phyloP scores from a whole-genome alignment of 768 basidiomycete species.

The Xerocomellus amylosporus region DNA sequence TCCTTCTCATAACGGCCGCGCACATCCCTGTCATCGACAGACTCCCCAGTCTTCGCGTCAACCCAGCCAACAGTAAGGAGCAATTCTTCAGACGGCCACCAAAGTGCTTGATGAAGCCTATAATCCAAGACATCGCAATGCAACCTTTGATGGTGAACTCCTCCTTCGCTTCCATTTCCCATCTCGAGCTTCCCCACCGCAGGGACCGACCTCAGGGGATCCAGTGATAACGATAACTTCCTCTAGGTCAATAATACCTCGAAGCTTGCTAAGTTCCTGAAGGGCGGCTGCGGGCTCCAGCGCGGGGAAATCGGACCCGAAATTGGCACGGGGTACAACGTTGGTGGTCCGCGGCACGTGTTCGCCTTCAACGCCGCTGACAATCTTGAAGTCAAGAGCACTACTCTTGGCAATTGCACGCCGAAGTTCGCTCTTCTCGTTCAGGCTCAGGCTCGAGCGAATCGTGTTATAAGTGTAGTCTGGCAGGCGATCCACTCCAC shows the following conservation, averaged over 20 bases:
- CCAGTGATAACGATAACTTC: constrained; percentile 96
- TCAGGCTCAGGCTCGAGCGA: constrained; percentile 77
- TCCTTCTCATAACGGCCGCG: constrained; percentile 92
- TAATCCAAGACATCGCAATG: constrained; percentile 99
- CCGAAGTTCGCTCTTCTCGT: constrained; percentile 87
- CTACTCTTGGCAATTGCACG: constrained; percentile 93
- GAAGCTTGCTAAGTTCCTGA: constrained; percentile 72
- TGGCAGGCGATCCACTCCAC: constrained; percentile 95
- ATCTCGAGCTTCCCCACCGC: constrained; percentile 97
- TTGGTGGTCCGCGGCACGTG: constrained; percentile 88
- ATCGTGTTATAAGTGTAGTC: constrained; percentile 90
- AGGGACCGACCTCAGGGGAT: constrained; percentile 96
- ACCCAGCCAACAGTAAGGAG: constrained; percentile 95
- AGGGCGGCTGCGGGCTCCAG: constrained; percentile 69
- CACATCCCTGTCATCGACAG: constrained; percentile 98
- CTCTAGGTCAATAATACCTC: constrained; percentile 89
- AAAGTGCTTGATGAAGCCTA: constrained; percentile 98
- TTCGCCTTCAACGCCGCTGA: constrained; percentile 89
- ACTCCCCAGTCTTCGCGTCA: constrained; percentile 87
- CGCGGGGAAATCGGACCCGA: constrained; percentile 90
- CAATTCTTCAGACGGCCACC: constrained; percentile 94
- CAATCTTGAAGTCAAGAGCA: constrained; percentile 89
- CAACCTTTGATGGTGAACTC: constrained; percentile 96
- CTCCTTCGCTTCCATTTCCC: constrained; percentile 99
- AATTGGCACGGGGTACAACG: constrained; percentile 95